A percentile compares a stretch with the other conserved stretches of the same genome.
These are phyloP conservation scores for Bocquillonia castaneifolia DNA, from an alignment of 441 rosid species.

Conservation along the genomic window DNA sequence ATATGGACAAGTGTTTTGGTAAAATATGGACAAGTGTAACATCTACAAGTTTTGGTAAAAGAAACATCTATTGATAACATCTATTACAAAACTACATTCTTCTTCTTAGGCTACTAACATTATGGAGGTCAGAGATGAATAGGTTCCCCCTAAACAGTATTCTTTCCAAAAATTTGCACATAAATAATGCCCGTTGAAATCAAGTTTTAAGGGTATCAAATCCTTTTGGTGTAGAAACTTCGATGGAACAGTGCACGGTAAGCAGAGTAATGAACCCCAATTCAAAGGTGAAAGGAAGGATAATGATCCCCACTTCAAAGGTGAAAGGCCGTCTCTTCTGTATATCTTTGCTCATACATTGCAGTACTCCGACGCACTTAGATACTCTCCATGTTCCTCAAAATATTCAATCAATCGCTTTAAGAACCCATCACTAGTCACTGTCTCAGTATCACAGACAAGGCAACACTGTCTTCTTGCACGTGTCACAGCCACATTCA, in stretches of 20 bases:
- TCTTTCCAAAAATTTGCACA: background rate
- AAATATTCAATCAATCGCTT: constrained; percentile 78
- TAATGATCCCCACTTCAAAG: background rate
- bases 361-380: constrained; percentile 77
- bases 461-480: constrained; percentile 90
- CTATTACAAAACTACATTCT: background rate
- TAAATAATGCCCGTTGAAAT: background rate
- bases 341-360: constrained; percentile 30
- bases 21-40: too few species aligned
- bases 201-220: too few species aligned
- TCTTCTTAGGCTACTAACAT: background rate
- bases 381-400: constrained; percentile 91
- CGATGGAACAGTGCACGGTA: background rate
- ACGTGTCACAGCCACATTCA: constrained; percentile 96
- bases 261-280: background rate
- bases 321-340: background rate
- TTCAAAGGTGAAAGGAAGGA: too few species aligned
- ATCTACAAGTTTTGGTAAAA: constrained; percentile 3
- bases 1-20: too few species aligned
- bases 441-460: constrained; percentile 86
- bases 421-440: constrained; percentile 62
- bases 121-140: background rate
- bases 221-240: background rate
- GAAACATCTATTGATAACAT: background rate
- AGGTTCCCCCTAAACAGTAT: background rate